Percentiles rank a stretch among this genome's conserved stretches.
These are phyloP conservation scores for Penicillium sp. DNA, from an alignment of 2,329 filamentous ascomycete species.

Conservation along the genomic window DNA sequence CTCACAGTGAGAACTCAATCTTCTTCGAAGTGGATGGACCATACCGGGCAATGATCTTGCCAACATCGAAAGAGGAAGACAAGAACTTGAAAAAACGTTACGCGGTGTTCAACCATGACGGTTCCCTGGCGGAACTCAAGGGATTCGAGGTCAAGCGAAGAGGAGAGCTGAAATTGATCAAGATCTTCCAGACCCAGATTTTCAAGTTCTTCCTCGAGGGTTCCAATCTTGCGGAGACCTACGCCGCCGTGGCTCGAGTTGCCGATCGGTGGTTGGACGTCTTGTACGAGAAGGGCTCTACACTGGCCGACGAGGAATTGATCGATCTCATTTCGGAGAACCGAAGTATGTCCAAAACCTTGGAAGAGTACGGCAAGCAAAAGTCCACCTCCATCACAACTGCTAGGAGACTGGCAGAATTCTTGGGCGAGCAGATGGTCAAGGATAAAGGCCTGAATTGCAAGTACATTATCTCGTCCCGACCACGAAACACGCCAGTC, in stretches of 20 bases:
- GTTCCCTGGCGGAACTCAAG: constrained; percentile 90
- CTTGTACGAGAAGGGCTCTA: constrained; percentile 81
- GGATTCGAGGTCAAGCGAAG: constrained; percentile 97
- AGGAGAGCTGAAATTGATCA: constrained; percentile 98
- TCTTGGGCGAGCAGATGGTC: constrained; percentile 96
- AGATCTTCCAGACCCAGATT: constrained; percentile 98
- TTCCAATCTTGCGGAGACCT: constrained; percentile 82
- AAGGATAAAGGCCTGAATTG: constrained; percentile 99
- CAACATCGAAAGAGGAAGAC: constrained; percentile 97
- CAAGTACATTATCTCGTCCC: constrained; percentile 96
- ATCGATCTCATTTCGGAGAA: constrained; percentile 99
- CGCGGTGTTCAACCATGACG: constrained; percentile 97
- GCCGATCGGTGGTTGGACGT: constrained; percentile 98
- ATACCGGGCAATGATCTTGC: constrained; percentile 95
- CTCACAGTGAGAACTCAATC: constrained; percentile 97
- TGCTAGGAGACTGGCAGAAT: constrained; percentile 89
- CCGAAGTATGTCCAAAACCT: constrained; percentile 93
- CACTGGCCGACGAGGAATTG: constrained; percentile 91
- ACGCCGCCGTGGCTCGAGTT: constrained; percentile 86
- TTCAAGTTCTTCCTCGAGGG: constrained; percentile 99
- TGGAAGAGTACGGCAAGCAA: constrained; percentile 92
- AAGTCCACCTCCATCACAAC: constrained; percentile 99
- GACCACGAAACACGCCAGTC: constrained; percentile 83
- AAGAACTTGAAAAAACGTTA: constrained; percentile 99
- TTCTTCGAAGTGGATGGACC: constrained; percentile 99